phyloP scores from a whole-genome alignment of 2,329 filamentous ascomycete genomes.

The Grosmannia serpens region DNA sequence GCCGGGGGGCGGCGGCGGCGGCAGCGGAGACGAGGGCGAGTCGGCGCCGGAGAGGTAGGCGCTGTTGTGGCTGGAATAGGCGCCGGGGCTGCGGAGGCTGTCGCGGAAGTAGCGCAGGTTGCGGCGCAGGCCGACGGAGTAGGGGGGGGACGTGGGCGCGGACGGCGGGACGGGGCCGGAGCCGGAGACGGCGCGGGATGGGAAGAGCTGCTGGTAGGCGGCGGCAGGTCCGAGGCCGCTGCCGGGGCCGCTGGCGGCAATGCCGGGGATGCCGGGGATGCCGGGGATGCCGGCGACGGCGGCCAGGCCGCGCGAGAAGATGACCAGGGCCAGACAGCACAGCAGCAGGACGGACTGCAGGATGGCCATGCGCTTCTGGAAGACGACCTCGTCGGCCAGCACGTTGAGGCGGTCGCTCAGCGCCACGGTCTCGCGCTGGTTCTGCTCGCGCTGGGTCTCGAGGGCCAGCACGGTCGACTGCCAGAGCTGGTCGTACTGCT shows the following conservation, averaged over 20 bases:
- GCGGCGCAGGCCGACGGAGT: conserved; percentile 1
- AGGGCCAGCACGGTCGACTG: conserved; percentile 88
- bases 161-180: conserved; percentile 11
- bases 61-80: neutral
- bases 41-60: neutral
- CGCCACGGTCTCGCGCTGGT: conserved; percentile 71
- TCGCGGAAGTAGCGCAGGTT: conserved; percentile 7
- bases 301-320: conserved; percentile 53
- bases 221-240: too few species aligned
- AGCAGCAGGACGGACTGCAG: conserved; percentile 81
- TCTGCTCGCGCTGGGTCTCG: conserved; percentile 76
- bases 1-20: neutral
- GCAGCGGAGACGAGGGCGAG: neutral
- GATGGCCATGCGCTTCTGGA: conserved; percentile 85
- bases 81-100: conserved; percentile 5
- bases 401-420: conserved; percentile 71
- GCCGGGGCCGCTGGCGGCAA: too few species aligned
- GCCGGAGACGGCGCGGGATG: conserved; percentile 3
- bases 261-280: neutral
- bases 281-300: conserved; percentile 13
- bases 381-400: conserved; percentile 83
- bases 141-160: conserved; percentile 11
- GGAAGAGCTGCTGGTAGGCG: neutral
- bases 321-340: conserved; percentile 74
- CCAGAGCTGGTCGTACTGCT: conserved; percentile 93